A percentile compares a stretch with the other conserved stretches of the same genome.
These are phyloP conservation scores for Euryodendron excelsum DNA, from an alignment of 148 eudicot genomes.

Conservation along the genomic window DNA sequence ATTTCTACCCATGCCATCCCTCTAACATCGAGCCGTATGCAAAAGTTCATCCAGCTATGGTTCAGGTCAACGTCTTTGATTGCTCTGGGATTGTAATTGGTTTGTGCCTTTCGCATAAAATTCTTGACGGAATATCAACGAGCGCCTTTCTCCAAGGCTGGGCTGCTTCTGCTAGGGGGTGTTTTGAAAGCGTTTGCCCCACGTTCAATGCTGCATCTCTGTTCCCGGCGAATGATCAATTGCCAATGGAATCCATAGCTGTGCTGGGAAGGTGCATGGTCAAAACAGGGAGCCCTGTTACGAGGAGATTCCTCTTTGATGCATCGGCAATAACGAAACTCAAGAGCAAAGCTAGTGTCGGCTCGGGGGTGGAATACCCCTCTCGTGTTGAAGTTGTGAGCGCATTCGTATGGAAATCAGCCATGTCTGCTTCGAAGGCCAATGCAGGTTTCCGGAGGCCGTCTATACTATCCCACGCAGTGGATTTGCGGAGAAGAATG, in stretches of 20 bases:
- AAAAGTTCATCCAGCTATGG: constrained; percentile 14
- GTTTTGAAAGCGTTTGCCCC: neutral
- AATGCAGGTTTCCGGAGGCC: constrained; percentile 13
- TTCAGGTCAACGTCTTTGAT: constrained; percentile 22
- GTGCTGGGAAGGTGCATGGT: constrained; percentile 17
- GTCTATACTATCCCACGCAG: constrained; percentile 13
- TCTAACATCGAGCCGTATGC: neutral
- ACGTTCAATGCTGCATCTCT: neutral
- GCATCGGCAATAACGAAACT: neutral
- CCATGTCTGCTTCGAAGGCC: constrained; percentile 1
- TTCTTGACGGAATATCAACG: constrained; percentile 18
- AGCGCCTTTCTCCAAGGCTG: constrained; percentile 21
- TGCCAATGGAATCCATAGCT: constrained; percentile 6
- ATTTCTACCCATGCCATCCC: constrained; percentile 12
- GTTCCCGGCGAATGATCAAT: constrained; percentile 10
- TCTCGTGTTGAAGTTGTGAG: constrained; percentile 18
- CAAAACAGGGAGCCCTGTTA: constrained; percentile 6
- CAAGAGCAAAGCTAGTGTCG: constrained; percentile 4
- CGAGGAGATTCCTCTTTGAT: constrained; percentile 8
- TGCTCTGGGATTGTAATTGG: constrained; percentile 20
- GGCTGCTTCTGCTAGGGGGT: constrained; percentile 15
- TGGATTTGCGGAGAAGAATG: constrained; percentile 18
- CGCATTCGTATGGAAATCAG: constrained; percentile 14
- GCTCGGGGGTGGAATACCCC: constrained; percentile 9
- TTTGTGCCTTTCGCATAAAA: constrained; percentile 19